Evolutionary conservation across 106 monocot species (phyloP), one percentile per base, ranked within the genome.

Genomic region (Dendrobium chrysotoxum): DNA sequence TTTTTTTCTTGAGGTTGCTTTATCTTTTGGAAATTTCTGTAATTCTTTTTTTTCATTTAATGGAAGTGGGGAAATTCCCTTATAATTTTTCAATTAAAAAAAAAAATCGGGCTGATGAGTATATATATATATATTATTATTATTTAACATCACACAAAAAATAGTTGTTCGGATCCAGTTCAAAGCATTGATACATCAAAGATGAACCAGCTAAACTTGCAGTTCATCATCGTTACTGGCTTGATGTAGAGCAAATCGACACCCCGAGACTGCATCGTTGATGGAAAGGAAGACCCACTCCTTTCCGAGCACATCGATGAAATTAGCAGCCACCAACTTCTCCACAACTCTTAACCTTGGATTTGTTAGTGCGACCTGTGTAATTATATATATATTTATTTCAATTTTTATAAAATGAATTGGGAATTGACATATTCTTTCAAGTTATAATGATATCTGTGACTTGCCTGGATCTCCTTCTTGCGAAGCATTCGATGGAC

Each of bases 261-360:
- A 83, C 13, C 78, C 73, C 3, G 40, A 73, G 70, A 83, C 72
- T 17, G 83, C 70, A 35, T 83, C 83, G 8, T 72, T 79, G 10
- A 83, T 20, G 38, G 78, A 78, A 16, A 83, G 74, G 17, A 83
- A 83, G 17, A 79, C 11, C 78, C 83, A 83, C 72, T 83, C 79
- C 41, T 72, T 53, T 41, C 83, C 83, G 11, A 83, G 57, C 9
- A 7, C 18, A 38, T 79, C 83, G 4, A 73, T 30, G 3, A 77
- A 71, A 54, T 78, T 21, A 0, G 83, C 68, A 38, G 55, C 41
- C 79, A 74, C 54, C 44, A 83, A 50, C 39, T 83, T 83, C 53
- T 83, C 83, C 28, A 74, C 79, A 12, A 83, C 83, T 30, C 78
- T 78, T 78, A 83, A 73, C 13, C 78, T 54, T 17, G 83, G 83